Base-by-base conservation (phyloP, 2,329 filamentous ascomycete genomes). In the Penicillium olsonii region DNA sequence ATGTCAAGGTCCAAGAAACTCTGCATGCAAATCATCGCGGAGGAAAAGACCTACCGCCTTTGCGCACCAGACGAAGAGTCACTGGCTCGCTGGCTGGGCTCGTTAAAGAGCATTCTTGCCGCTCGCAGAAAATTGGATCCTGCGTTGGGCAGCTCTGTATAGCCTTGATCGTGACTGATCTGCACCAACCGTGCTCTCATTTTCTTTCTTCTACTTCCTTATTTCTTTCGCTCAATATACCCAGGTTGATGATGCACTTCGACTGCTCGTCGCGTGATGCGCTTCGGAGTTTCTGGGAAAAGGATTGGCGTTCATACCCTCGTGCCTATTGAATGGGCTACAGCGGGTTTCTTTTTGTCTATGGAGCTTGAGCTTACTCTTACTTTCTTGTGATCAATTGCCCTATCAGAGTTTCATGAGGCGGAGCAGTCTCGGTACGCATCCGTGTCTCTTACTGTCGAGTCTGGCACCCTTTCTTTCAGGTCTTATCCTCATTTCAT, bases 1-100 rank as follows among this genome's bases (percentile, higher is more conserved):
- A 76, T 95, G 55, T 92, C 88, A 63, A 87, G 82, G 64, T 94
- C 85, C 60, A 96, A 96, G 75, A 81, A 80, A 39, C 85, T 88
- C 66, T 97, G 94, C 70, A 79, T 97, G 68, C 92, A 97, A 71
- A 82, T 97, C 62, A 96, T 99, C 64, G 89, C 88, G 29, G 92
- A 96, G 62, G 92, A 97, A 66, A 94, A 90, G 73, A 88, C 82
- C 47, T 89, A 87, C 61, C 82, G 86, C 24, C 87, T 94, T 57
- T 89, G 87, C 65, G 84, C 91, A 0, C 78, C 83, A 17, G 85
- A 90, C 62, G 94, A 99, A 68, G 90, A 96, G 63, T 79, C 81
- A 1, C 75, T 97, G 48, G 85, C 92, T 33, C 87, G 87, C 57
- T 95, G 90, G 75, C 78, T 99, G 1, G 94, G 92, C 2, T 89